Base-by-base conservation (phyloP, 192 early-diverging fungal genomes). In the Funneliformis geosporum region DNA sequence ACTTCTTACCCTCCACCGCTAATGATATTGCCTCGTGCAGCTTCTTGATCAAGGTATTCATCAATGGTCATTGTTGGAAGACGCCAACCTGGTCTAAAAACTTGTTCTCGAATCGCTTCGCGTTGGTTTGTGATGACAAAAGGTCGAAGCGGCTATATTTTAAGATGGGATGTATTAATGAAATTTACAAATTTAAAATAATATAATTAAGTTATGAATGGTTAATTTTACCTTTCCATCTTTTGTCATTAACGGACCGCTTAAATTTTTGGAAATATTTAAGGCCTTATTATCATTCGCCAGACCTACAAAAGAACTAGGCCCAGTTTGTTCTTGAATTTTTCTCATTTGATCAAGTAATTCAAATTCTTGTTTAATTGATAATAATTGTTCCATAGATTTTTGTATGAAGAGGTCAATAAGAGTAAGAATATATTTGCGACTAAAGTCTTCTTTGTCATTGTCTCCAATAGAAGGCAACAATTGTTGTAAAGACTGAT, bases 31-130 rank as follows among this genome's bases (percentile, higher is more conserved):
- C 98, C 98, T 7, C 95, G 89, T 79, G 93, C 91, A 75, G 89
- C 85, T 83, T 99, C 96, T 68, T 91, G 89, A 64, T 95, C 88
- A 75, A 98, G 79, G 79, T 97, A 99, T 84, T 98, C 94, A 61
- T 99, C 98, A 65, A 99, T 91, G 0, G 95, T 89, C 97, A 99
- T 98, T 7, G 97, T 98, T 8, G 98, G 98, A 75, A 99, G 79
- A 38, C 89, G 92, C 83, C 94, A 93, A 12, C 94, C 91, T 1
- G 94, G 95, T 25, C 92, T 68, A 81, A 96, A 99, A 14, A 99
- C 97, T 27, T 90, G 87, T 39, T 96, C 85, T 68, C 88, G 87
- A 65, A 97, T 87, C 55, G 88, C 86, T 77, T 93, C 87, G 7
- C 94, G 89, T 75, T 93, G 83, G 76, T 85, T 93, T 1, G 93